Evolutionary conservation across 1,284 basidiomycete genomes (phyloP), one percentile per base, ranked within the genome.

Genomic region (Papiliotrema nemorosa): DNA sequence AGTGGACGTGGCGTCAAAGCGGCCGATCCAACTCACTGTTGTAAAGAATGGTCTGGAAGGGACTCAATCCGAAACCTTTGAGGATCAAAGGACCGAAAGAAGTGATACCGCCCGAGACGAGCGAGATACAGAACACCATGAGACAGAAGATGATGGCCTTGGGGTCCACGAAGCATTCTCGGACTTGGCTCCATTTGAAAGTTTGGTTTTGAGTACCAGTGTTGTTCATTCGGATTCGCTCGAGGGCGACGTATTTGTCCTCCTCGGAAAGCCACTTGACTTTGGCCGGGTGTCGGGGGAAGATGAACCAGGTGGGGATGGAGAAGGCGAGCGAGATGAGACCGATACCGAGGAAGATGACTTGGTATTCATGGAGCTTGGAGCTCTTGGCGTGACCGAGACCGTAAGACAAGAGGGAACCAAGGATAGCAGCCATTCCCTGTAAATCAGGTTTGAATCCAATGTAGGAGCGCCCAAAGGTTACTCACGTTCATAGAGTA

Each of bases 311-410:
- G 12, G 57, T 64, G n/a, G 63, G 58, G 25, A 64, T 55, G 18
- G 58, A 52, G 27, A 62, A 48, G 22, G 48, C 47, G 14, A 64
- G 41, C 0, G 56, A 63, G 52, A 66, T 62, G 2, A 75, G 57
- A 31, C 79, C 79, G 31, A 76, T 76, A 58, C 78, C 78, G 21
- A 80, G 62, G 63, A 79, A 80, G 46, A 80, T 79, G 16, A 69
- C 66, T 67, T 79, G 60, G 49, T 69, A 72, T 3, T 60, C 49
- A 44, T 61, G 40, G 9, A 71, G 50, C 5, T 5, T 22, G 35
- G 20, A 49, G 18, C 44, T 47, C 3, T 56, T 47, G 42, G 58
- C 54, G 42, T 70, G 62, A 4, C 60, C 65, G n/a, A 69, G 56
- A 44, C 67, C 68, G 53, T 66, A 70, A 3, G 61, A 38, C 21